These are phyloP conservation scores for Saccharomycopsis sp. DNA, from an alignment of 805 yeast genomes.

Conservation along the genomic window DNA sequence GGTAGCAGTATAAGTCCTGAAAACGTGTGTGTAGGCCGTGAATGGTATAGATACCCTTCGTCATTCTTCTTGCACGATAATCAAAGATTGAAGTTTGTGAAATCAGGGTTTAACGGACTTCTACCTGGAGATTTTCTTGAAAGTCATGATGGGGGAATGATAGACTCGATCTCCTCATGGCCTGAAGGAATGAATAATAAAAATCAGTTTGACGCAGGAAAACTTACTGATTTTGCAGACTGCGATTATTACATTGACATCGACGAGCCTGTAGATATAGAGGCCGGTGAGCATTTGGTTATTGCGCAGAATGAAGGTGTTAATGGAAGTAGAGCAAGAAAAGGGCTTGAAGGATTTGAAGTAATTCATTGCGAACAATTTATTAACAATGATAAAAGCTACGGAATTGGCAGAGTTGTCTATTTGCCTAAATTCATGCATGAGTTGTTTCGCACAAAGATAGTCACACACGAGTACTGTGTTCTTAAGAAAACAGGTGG, in stretches of 20 bases:
- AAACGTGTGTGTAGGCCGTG: conserved; percentile 85
- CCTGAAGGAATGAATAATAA: conserved; percentile 71
- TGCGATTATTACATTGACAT: conserved; percentile 76
- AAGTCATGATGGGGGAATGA: conserved; percentile 21
- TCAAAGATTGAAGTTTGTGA: conserved; percentile 58
- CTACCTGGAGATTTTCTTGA: conserved; percentile 83
- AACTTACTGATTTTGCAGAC: conserved; percentile 39
- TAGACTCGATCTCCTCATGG: conserved; percentile 36
- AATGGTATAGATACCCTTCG: conserved; percentile 90
- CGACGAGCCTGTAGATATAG: conserved; percentile 38
- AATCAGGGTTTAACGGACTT: conserved; percentile 78
- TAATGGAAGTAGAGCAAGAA: conserved; percentile 1
- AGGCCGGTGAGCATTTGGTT: conserved; percentile 35
- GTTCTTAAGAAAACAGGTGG: conserved; percentile 28
- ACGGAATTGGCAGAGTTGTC: conserved; percentile 47
- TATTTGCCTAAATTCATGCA: conserved; percentile 39
- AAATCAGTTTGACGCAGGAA: conserved; percentile 58
- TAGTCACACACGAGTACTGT: conserved; percentile 48
- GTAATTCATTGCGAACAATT: conserved; percentile 41
- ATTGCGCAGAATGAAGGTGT: conserved; percentile 8
- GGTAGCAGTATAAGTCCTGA: conserved; percentile 23
- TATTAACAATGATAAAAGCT: conserved; percentile 47
- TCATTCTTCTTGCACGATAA: conserved; percentile 65
- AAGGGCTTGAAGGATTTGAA: conserved; percentile 37
- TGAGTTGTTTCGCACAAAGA: conserved; percentile 28